phyloP scores from a whole-genome alignment of 192 early-diverging fungal species.

The Linderina pennispora region DNA sequence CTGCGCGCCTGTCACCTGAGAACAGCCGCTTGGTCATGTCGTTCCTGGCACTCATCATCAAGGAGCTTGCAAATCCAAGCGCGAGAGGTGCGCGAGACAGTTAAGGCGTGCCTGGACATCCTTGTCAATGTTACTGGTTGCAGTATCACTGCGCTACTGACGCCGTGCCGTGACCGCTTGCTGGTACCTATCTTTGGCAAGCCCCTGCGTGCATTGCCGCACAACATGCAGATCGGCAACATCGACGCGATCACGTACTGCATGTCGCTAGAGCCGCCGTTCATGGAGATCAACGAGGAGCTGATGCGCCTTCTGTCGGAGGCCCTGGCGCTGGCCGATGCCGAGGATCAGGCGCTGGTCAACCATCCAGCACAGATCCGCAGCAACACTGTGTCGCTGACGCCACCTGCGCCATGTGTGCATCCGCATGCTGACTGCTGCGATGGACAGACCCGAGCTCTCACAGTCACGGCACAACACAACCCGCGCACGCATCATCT shows the following conservation, averaged over 20 bases:
- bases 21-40: constrained; percentile 34
- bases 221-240: constrained; percentile 96
- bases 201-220: constrained; percentile 90
- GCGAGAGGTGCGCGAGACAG: constrained; percentile 79
- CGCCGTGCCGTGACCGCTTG: constrained; percentile 76
- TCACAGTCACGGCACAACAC: constrained; percentile 61
- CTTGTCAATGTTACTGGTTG: constrained; percentile 73
- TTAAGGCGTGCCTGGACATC: constrained; percentile 74
- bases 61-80: constrained; percentile 91
- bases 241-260: constrained; percentile 99
- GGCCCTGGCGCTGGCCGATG: constrained; percentile 88
- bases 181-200: constrained; percentile 93
- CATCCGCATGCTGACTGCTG: constrained; percentile 90
- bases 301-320: constrained; percentile 84
- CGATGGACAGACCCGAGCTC: constrained; percentile 88
- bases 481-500: constrained; percentile 84
- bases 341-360: constrained; percentile 94
- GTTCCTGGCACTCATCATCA: constrained; percentile 60
- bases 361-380: constrained; percentile 69
- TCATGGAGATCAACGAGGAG: constrained; percentile 89
- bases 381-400: constrained; percentile 74
- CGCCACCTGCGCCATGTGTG: constrained; percentile 92
- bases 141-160: constrained; percentile 79
- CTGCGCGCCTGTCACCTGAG: constrained; percentile 25
- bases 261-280: constrained; percentile 76